A percentile compares a stretch with the other conserved stretches of the same genome.
Conservation (phyloP, 345 rosid species). For the Ceriops zippeliana region DNA sequence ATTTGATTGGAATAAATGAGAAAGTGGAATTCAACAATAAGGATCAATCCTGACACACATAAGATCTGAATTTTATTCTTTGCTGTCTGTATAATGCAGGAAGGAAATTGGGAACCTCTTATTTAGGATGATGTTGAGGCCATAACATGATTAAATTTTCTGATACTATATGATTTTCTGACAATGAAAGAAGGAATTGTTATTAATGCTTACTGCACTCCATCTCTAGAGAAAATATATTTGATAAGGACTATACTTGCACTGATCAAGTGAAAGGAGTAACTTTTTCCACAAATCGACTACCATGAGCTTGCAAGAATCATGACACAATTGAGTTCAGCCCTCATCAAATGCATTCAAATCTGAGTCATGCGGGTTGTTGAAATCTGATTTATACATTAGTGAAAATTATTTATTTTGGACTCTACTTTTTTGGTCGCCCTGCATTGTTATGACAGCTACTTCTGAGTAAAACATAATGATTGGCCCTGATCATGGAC, state of each 20-base stretch:
- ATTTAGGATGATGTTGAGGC: not conserved
- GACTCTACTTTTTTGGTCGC: no score
- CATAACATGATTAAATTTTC: not conserved
- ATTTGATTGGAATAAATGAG: not conserved
- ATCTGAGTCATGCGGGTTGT: no score
- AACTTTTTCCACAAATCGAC: no score
- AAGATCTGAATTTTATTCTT: not conserved
- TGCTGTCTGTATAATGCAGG: not conserved
- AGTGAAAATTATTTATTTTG: no score
- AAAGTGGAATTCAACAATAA: not conserved
- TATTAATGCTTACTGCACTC: not conserved
- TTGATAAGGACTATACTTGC: not conserved
- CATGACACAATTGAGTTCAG: not conserved
- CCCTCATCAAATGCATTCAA: not conserved
- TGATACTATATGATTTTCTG: not conserved
- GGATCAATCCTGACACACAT: not conserved
- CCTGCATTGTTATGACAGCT: no score
- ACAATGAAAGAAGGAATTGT: not conserved
- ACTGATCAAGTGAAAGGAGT: not conserved
- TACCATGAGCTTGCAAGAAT: not conserved
- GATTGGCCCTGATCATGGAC: no score
- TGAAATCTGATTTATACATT: not conserved
- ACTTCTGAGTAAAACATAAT: no score
- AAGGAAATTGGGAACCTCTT: not conserved
- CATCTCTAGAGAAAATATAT: not conserved